Evolutionary conservation across 331 rosid species (phyloP), one percentile per base, ranked within the genome.

Genomic region (Acacia concinna): DNA sequence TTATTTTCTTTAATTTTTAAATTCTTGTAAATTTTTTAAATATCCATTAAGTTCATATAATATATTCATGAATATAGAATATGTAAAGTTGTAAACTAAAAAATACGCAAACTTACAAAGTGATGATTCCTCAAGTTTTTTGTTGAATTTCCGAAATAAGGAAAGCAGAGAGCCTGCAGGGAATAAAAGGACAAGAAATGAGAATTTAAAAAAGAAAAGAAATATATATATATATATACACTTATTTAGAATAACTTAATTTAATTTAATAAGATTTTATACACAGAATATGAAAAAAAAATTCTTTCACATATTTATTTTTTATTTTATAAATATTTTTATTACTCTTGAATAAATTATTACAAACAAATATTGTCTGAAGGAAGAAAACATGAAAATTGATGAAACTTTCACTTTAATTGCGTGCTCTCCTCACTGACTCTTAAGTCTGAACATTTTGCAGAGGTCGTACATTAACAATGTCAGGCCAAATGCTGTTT

Each of bases 151-250:
- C 85, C 86, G 79, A 90, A 71, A 88, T 91, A 91, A 81, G 98
- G 98, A 78, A 90, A 87, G 76, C 94, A 91, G 20, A 91, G 94
- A 37, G 94, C 96, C 97, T 94, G 93, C 81, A 84, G n/a, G 64
- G 43, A 84, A 65, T 52, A 14, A 51, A 82, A 66, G 59, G 18
- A 32, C 68, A 49, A 30, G 46, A 25, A 63, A 72, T 79, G 32
- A 40, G 68, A 82, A 81, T 46, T 71, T 41, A 17, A 47, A 78
- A 78, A 77, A 64, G 83, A 71, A 12, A 11, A n/a, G n/a, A n/a
- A n/a, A n/a, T n/a, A n/a, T n/a, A n/a, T n/a, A n/a, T n/a, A n/a
- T n/a, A n/a, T n/a, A n/a, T n/a, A n/a, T n/a, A n/a, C n/a, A n/a
- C n/a, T n/a, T n/a, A n/a, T n/a, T n/a, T n/a, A n/a, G n/a, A n/a